These are phyloP conservation scores for Dictyostelium capitatum DNA, from an alignment of 78 protist genomes.

Conservation along the genomic window DNA sequence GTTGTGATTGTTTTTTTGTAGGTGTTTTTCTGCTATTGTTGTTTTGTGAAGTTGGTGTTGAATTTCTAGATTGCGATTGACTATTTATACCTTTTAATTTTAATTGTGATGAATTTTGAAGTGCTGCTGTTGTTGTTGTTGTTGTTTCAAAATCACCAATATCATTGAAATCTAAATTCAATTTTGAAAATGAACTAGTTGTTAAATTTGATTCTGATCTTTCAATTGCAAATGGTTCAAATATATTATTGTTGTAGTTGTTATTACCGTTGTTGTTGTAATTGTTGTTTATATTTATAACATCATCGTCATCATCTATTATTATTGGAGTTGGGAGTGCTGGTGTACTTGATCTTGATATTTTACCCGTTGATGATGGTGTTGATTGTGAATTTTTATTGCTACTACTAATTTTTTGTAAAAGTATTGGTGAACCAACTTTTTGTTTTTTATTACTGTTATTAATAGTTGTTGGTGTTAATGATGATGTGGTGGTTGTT, in stretches of 20 bases:
- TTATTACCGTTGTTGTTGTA: not conserved
- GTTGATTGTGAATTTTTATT: not conserved
- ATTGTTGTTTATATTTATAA: not conserved
- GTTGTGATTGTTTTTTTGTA: not conserved
- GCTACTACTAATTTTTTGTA: not conserved
- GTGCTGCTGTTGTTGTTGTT: not conserved
- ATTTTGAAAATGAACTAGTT: not conserved
- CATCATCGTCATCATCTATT: not conserved
- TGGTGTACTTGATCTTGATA: not conserved
- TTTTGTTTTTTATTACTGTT: not conserved
- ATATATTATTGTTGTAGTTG: not conserved
- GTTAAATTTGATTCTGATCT: not conserved
- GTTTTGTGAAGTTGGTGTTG: not conserved
- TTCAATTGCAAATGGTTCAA: not conserved
- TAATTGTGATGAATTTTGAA: not conserved
- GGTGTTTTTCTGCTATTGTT: not conserved
- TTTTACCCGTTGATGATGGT: not conserved
- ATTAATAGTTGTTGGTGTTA: not conserved
- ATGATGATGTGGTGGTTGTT: too few species aligned
- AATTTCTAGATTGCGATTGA: not conserved
- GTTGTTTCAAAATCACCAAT: not conserved
- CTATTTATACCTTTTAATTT: not conserved
- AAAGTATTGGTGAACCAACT: not conserved
- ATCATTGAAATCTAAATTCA: not conserved
- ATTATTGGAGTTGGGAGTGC: not conserved